phyloP scores from a whole-genome alignment of 768 basidiomycete species.

The Leucosporidium yakuticum region DNA sequence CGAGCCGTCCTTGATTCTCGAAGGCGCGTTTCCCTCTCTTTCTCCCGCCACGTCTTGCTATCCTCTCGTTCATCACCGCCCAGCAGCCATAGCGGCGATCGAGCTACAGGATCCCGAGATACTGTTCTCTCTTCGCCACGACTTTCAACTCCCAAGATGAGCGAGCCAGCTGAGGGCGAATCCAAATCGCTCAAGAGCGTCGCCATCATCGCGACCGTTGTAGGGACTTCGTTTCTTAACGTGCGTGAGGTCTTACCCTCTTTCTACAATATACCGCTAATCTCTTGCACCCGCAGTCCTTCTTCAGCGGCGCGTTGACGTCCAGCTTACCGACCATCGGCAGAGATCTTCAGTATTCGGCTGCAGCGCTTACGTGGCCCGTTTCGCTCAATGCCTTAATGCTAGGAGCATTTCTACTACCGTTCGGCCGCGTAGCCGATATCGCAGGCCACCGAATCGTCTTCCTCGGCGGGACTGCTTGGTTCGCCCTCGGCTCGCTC shows the following conservation, averaged over 20 bases:
- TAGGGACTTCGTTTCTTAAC: neutral
- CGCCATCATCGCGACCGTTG: neutral
- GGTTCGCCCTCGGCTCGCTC: constrained; percentile 56
- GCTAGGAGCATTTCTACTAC: constrained; percentile 51
- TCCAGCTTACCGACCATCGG: neutral
- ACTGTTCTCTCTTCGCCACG: too few relatives aligned
- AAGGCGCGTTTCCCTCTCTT: too few relatives aligned
- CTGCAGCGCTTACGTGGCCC: neutral
- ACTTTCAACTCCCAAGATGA: too few relatives aligned
- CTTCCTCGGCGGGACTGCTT: constrained; percentile 58
- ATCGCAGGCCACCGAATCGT: constrained; percentile 62
- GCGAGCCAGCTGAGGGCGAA: too few relatives aligned
- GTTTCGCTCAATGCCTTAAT: neutral
- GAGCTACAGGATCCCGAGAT: too few relatives aligned
- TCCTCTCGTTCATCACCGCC: too few relatives aligned
- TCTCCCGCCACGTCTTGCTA: too few relatives aligned
- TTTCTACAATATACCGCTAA: too few relatives aligned
- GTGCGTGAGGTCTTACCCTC: neutral
- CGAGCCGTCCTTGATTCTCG: too few relatives aligned
- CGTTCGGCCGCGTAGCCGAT: constrained; percentile 73
- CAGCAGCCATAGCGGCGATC: too few relatives aligned
- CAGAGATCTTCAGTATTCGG: neutral
- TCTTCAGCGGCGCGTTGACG: neutral
- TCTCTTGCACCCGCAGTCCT: neutral
- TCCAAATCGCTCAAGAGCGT: neutral